Evolutionary conservation across 148 eudicot genomes (phyloP), one percentile per base, ranked within the genome.

Genomic region (Nepenthes gracilis): DNA sequence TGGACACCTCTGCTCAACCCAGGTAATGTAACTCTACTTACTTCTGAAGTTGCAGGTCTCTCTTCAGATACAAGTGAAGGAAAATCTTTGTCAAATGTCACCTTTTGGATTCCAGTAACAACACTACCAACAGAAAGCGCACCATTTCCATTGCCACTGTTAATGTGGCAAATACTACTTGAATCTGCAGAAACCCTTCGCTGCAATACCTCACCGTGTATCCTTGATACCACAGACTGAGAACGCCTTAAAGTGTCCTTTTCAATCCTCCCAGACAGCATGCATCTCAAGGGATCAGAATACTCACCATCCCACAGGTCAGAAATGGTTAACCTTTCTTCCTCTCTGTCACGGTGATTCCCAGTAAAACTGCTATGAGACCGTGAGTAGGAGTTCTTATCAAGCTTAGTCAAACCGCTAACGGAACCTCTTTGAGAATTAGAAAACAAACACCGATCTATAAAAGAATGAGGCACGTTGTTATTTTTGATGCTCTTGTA

Each of bases 51-150:
- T 23, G 40, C 73, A 70, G 82, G 81, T 69, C 81, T 86, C 72
- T 86, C 99, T 53, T 79, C 95, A 50, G 67, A 68, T 59, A 83
- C 85, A 64, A 86, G 87, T 43, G 83, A 73, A 12, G 95, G 96
- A 65, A 84, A 89, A 78, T 93, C 89, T 67, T 70, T 81, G 34
- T 82, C 92, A 77, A 88, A 89, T 34, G 83, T 68, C 68, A 63
- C 73, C 72, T 83, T 86, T 54, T 71, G 85, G 36, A 59, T 72
- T 40, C 76, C 78, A 54, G 55, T 66, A 5, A 51, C 64, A 55
- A 60, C 59, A 66, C 55, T 73, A 35, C 80, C 70, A 47, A 71
- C 80, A 33, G 79, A 67, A 68, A 58, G 40, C 35, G 68, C n/a
- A 62, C 78, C 85, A 74, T 71, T 85, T 13, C 57, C 74, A 47